These are phyloP conservation scores for Pezicula neosporulosa DNA, from an alignment of 2,329 filamentous ascomycete species.

Conservation along the genomic window DNA sequence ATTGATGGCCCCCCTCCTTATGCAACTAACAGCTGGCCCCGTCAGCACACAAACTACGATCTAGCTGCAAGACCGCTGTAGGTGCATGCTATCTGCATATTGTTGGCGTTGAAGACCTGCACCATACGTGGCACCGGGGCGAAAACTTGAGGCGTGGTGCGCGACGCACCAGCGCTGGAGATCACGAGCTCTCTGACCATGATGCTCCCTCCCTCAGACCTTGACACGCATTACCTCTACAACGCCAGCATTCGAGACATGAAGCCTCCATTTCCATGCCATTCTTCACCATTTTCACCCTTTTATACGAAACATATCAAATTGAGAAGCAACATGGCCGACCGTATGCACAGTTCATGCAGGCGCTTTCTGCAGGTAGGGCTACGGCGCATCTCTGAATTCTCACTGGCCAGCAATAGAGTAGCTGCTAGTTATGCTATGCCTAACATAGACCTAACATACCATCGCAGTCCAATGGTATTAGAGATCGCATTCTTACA, in stretches of 20 bases:
- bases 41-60: slow-evolving; percentile 1
- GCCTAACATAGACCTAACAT: no score
- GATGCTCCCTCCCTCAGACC: neutral
- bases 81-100: neutral
- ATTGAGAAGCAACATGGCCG: neutral
- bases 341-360: neutral
- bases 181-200: neutral
- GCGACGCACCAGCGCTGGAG: neutral
- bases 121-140: slow-evolving; percentile 3
- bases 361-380: no score
- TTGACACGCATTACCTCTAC: neutral
- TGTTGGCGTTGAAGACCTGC: slow-evolving; percentile 2
- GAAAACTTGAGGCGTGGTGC: neutral
- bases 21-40: neutral
- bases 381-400: no score
- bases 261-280: neutral
- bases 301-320: neutral
- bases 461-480: neutral
- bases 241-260: neutral
- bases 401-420: no score
- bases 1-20: slow-evolving; percentile 1
- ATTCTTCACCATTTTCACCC: neutral
- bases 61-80: slow-evolving; percentile 5
- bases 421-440: no score
- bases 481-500: neutral